Evolutionary conservation across 148 eudicot genomes (phyloP).

Genomic region (Fagopyrum tataricum): DNA sequence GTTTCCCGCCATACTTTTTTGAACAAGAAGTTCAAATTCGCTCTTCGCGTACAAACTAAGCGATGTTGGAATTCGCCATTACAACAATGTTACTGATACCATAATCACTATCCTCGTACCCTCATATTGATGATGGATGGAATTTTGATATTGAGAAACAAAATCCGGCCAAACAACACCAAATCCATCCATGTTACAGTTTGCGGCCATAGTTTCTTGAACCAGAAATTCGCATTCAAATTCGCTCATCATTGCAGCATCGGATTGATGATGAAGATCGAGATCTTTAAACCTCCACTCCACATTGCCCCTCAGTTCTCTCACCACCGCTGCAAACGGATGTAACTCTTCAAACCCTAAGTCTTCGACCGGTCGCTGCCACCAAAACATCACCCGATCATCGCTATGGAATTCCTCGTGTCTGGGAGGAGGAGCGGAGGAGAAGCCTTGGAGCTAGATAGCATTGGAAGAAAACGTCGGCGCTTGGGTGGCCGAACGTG

Average conservation of each 20-base stretch:
- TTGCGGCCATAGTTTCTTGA: not conserved
- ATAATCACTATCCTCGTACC: too few species aligned
- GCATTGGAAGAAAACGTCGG: not conserved
- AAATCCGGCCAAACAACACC: not conserved
- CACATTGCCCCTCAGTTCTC: not conserved
- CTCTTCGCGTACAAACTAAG: not conserved
- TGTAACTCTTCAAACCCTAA: not conserved
- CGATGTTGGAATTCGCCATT: not conserved
- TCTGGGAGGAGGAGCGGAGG: not conserved
- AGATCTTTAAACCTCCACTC: not conserved
- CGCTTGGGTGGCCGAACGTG: slow-evolving; percentile 8
- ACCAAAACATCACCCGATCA: not conserved
- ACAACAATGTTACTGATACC: not conserved
- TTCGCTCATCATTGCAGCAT: not conserved
- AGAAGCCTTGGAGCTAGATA: slow-evolving; percentile 2
- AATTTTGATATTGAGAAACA: too few species aligned
- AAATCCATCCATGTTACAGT: not conserved
- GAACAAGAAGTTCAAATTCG: too few species aligned
- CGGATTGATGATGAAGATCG: not conserved
- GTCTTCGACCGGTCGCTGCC: not conserved
- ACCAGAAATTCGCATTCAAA: not conserved
- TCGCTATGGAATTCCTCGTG: not conserved
- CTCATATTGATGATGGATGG: not conserved
- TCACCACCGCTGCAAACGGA: not conserved
- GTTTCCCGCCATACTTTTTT: too few species aligned